Evolutionary conservation across 208 protist genomes (phyloP), one percentile per base, ranked within the genome.

Genomic region (Phytomonas francai): DNA sequence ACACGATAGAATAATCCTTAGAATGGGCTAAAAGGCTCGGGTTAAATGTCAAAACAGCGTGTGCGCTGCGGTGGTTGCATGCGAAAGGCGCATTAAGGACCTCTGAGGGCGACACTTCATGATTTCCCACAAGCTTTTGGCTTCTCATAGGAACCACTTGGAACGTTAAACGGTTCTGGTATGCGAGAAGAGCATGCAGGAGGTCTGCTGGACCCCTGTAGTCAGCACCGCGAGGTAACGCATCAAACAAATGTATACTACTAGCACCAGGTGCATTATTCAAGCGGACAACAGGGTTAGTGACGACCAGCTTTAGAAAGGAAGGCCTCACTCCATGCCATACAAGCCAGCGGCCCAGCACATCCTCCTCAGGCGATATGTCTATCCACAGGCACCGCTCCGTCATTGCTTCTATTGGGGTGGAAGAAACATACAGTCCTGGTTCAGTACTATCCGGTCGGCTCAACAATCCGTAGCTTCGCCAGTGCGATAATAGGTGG

Each of bases 371-470:
- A 12, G 85, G 70, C 1, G 30, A 39, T 25, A 72, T 62, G 16
- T 68, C 64, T n/a, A 90, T 72, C 89, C 89, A 97, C 32, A 80
- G 67, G 34, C 82, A 77, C n/a, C 92, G 84, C 75, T 95, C 88
- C 6, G 84, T 78, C 61, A 97, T 68, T 45, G 79, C 92, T 33
- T 88, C 92, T 25, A 96, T 67, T 6, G 92, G 88, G 14, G 77
- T 80, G 25, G 76, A 67, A 19, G 80, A 88, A 51, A 82, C 89
- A 57, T 94, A 81, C 57, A 97, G 70, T 22, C 84, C 87, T 59
- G 88, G 92, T 54, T 95, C 83, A 51, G 89, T 79, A 16, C 71
- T 69, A 65, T 89, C 86, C 3, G 92, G 88, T 60, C 74, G 74
- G 27, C 67, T 65, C 25, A 54, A 5, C 32, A 97, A 77, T 19